phyloP scores from a whole-genome alignment of 805 yeast species.

The Lipomyces japonicus region DNA sequence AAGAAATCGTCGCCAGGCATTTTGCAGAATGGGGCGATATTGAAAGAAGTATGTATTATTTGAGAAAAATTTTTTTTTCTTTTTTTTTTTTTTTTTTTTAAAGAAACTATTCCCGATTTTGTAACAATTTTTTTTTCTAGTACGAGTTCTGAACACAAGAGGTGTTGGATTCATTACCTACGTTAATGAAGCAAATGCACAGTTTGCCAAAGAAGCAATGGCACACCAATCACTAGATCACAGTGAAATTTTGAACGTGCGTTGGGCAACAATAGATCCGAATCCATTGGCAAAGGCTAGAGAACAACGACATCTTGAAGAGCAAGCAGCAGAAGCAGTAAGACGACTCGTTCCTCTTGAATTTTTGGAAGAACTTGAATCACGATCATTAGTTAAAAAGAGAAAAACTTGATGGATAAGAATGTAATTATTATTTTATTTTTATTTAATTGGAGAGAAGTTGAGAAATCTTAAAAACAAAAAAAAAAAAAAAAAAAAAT shows the following conservation, averaged over 20 bases:
- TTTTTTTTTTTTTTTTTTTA: not conserved
- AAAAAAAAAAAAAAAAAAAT: not conserved
- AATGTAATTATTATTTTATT: too few species aligned
- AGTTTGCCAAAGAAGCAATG: constrained; percentile 96
- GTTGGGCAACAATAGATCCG: constrained; percentile 92
- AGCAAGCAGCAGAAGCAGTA: constrained; percentile 48
- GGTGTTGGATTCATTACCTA: constrained; percentile 78
- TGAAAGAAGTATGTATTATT: constrained; percentile 43
- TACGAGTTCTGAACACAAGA: constrained; percentile 57
- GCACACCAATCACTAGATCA: constrained; percentile 69
- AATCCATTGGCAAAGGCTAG: constrained; percentile 59
- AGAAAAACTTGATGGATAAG: constrained; percentile 4
- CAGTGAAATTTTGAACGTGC: constrained; percentile 61
- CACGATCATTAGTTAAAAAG: constrained; percentile 15
- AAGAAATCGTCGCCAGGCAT: constrained; percentile 43
- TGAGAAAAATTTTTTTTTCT: not conserved
- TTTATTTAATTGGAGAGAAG: not conserved
- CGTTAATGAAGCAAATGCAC: constrained; percentile 68
- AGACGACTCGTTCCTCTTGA: constrained; percentile 38
- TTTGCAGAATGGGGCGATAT: constrained; percentile 77
- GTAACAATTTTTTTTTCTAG: constrained; percentile 1
- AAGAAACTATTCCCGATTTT: not conserved
- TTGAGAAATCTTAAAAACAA: not conserved
- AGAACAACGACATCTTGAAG: constrained; percentile 49
- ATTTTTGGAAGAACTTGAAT: constrained; percentile 17